These are phyloP conservation scores for Heterobasidion parviporum DNA, from an alignment of 1,284 basidiomycete genomes.

Conservation along the genomic window DNA sequence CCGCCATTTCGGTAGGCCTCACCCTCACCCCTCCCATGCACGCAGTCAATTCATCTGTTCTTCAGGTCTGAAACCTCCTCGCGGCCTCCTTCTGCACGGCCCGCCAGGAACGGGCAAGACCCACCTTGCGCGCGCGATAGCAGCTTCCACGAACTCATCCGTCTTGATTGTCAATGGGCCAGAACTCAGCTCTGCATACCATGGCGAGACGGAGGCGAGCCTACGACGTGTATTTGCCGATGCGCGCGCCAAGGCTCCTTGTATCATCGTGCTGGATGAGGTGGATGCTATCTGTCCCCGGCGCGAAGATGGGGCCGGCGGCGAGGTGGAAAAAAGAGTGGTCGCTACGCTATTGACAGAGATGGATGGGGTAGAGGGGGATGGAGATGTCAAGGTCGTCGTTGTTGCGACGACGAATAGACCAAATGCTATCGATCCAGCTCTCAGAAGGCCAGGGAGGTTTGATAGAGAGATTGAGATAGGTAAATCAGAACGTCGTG, in stretches of 20 bases:
- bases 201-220: slow-evolving; percentile 92
- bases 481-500: slow-evolving; percentile 38
- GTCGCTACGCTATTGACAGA: slow-evolving; percentile 94
- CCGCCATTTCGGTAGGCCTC: slow-evolving; percentile 64
- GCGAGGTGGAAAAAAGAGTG: slow-evolving; percentile 93
- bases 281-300: slow-evolving; percentile 92
- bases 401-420: slow-evolving; percentile 97
- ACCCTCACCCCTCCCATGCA: neutral
- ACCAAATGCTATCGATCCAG: slow-evolving; percentile 96
- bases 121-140: slow-evolving; percentile 84
- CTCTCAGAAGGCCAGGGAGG: slow-evolving; percentile 86
- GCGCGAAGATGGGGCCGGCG: slow-evolving; percentile 80
- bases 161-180: slow-evolving; percentile 91
- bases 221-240: slow-evolving; percentile 86
- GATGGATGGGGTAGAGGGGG: slow-evolving; percentile 86
- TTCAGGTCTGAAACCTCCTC: slow-evolving; percentile 78
- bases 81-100: slow-evolving; percentile 85
- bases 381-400: slow-evolving; percentile 59
- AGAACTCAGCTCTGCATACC: slow-evolving; percentile 90
- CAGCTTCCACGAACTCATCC: slow-evolving; percentile 70
- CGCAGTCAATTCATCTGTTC: neutral
- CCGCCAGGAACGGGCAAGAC: slow-evolving; percentile 96
- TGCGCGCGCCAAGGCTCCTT: slow-evolving; percentile 76
- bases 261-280: slow-evolving; percentile 94
- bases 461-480: slow-evolving; percentile 98